Base-by-base conservation (phyloP, 176 grass and related monocot genomes). In the Carex littledalei region DNA sequence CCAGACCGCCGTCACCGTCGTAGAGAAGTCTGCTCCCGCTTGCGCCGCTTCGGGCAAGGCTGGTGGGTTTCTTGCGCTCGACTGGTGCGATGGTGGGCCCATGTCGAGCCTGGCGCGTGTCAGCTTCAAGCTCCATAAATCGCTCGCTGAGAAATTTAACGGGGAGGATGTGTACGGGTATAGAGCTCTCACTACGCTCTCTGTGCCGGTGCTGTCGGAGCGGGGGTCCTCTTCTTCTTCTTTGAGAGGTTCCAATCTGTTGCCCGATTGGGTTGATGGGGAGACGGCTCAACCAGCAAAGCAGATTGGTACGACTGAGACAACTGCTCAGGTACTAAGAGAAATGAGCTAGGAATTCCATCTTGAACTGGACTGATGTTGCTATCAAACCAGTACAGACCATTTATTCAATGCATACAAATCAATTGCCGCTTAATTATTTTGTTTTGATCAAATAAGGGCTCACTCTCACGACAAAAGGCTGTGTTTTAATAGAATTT, bases 1-100 rank as follows among this genome's bases (percentile, higher is more conserved):
- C 0, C 32, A 67, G 8, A 85, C 80, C 8, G 56, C 84, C 4
- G 87, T 92, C 22, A 94, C 91, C 18, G 79, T 95, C 13, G 1
- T 98, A 35, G 93, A 98, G 88, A 87, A 84, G 54, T 95, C 63
- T 73, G 65, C 93, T 68, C 88, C 91, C 4, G 93, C 95, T 15
- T 95, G 95, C 86, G 95, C 89, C 37, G 93, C 95, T 80, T 94
- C 93, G 14, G 93, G 95, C 34, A 98, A 98, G 83, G 93, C 91
- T 39, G 93, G 91, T 32, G 91, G 93, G 5, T 95, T 98, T 87
- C 93, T 98, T 41, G 91, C 95, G 29, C 93, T 98, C 64, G 95
- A 95, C 83, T 98, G 95, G 95, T 90, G 88, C 80, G 95, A 98
- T 73, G 87, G 83, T 62, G 87, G 88, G 14, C 89, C 91, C 3